Base-by-base conservation (phyloP, 2,329 filamentous ascomycete species). In the Ceratocystis variospora region DNA sequence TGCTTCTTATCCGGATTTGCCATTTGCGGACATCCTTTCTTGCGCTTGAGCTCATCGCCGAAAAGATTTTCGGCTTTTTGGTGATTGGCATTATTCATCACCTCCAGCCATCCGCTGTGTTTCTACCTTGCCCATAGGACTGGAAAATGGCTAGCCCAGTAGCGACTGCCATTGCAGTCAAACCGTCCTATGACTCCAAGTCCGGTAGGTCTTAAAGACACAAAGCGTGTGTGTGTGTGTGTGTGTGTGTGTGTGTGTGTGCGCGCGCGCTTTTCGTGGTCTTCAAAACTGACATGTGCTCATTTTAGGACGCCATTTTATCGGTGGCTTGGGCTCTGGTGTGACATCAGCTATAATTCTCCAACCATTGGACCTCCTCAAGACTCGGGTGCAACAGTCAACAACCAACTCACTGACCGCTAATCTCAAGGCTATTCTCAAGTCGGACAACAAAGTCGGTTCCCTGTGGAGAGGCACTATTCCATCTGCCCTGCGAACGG, bases 301-400 rank as follows among this genome's bases (percentile, higher is more conserved):
- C 7, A 41, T 17, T 17, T 69, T 71, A 89, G 86, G 83, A 70
- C 91, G 90, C 75, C 94, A 97, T 78, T 96, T 97, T 75, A 77
- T 87, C 70, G 93, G 92, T 69, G 94, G 94, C 69, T 83, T 97
- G 66, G 84, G 85, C 72, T 96, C 92, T 6, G 94, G 94, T 72
- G 82, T 96, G 63, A 83, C 90, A 70, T 94, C 91, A 64, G 92
- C 94, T 66, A 86, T 96, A 68, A 85, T 97, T 66, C 83, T 99
- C 17, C 94, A 99, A 76, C 94, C 94, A 31, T 88, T 94, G 72
- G 94, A 99, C 77, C 86, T 99, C 3, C 85, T 99, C 74, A 99
- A 99, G 77, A 99, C 94, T 37, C 87, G 94, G 61, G 87, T 97
- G 50, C 94, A 99, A 74, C 94, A 97, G 76, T 90, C 89, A 44